A percentile compares a stretch with the other conserved stretches of the same genome.
phyloP scores from a whole-genome alignment of 495 filamentous ascomycete species.

The Neurospora africana region DNA sequence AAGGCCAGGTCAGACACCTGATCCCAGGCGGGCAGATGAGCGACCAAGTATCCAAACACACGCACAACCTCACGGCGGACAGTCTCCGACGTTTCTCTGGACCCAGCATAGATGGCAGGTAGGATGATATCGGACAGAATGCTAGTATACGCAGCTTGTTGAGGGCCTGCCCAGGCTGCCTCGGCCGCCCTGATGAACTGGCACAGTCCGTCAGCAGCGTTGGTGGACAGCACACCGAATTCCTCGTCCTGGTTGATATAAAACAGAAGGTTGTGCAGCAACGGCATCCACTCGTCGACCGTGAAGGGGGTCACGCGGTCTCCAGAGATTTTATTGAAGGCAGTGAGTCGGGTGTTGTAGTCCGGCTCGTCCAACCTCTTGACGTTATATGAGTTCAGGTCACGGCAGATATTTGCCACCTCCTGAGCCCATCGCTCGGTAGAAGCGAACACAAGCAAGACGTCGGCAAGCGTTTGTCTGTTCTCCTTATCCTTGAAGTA shows the following conservation, averaged over 20 bases:
- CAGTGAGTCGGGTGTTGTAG: conserved; percentile 68
- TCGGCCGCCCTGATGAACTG: conserved; percentile 59
- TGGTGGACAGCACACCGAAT: conserved; percentile 66
- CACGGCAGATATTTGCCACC: conserved; percentile 60
- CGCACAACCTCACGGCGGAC: conserved; percentile 71
- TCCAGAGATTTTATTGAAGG: conserved; percentile 64
- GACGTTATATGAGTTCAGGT: conserved; percentile 65
- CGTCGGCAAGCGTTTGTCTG: conserved; percentile 57
- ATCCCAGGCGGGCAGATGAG: conserved; percentile 54
- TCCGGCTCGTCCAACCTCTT: conserved; percentile 71
- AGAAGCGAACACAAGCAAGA: conserved; percentile 57
- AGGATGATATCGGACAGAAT: conserved; percentile 55
- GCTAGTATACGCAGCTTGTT: conserved; percentile 29
- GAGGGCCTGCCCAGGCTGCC: conserved; percentile 18
- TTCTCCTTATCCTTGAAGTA: conserved; percentile 75
- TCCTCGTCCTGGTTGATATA: conserved; percentile 83
- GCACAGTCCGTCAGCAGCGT: conserved; percentile 68
- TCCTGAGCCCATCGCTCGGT: conserved; percentile 49
- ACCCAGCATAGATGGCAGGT: conserved; percentile 64
- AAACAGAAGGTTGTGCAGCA: conserved; percentile 83
- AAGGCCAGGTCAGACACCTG: conserved; percentile 63
- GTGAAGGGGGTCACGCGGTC: conserved; percentile 41
- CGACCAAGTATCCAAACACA: conserved; percentile 67
- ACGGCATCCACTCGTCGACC: conserved; percentile 77
- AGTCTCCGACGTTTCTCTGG: conserved; percentile 67